Conservation (phyloP, 1,139 yeast genomes). For the Taphrina communis region DNA sequence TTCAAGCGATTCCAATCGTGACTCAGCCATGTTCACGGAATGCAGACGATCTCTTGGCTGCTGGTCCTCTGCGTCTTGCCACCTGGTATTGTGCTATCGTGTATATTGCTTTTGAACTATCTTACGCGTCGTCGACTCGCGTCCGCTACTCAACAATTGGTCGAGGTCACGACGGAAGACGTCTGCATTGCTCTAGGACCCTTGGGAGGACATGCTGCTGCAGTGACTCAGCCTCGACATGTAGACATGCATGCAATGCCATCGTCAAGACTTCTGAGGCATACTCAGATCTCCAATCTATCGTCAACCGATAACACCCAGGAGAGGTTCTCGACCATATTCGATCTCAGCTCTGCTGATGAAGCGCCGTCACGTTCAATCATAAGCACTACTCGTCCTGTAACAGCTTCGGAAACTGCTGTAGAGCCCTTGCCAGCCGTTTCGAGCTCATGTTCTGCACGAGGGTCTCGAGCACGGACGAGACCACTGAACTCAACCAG, state of each 20-base stretch:
- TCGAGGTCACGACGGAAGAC: neutral
- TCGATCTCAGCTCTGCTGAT: no score
- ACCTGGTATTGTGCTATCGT: neutral
- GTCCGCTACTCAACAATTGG: neutral
- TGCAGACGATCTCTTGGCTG: neutral
- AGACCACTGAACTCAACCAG: slow-evolving; percentile 1
- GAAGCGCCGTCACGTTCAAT: no score
- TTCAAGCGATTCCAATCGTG: no score
- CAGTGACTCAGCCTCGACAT: neutral
- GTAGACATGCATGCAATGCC: neutral
- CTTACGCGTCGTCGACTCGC: neutral
- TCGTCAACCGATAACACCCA: no score
- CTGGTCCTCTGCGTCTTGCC: slow-evolving; percentile 1
- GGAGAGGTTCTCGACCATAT: no score
- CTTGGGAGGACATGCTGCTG: neutral
- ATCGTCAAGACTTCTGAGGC: neutral
- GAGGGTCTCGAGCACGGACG: slow-evolving; percentile 2
- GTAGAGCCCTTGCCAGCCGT: no score
- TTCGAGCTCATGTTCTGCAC: neutral
- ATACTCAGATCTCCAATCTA: no score
- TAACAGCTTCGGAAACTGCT: no score
- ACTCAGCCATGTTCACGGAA: no score
- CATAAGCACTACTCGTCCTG: no score
- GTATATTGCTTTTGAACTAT: slow-evolving; percentile 1
- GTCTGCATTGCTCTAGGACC: neutral